Base-by-base conservation (phyloP, 1,139 yeast genomes). In the Saccharomyces hybrid region DNA sequence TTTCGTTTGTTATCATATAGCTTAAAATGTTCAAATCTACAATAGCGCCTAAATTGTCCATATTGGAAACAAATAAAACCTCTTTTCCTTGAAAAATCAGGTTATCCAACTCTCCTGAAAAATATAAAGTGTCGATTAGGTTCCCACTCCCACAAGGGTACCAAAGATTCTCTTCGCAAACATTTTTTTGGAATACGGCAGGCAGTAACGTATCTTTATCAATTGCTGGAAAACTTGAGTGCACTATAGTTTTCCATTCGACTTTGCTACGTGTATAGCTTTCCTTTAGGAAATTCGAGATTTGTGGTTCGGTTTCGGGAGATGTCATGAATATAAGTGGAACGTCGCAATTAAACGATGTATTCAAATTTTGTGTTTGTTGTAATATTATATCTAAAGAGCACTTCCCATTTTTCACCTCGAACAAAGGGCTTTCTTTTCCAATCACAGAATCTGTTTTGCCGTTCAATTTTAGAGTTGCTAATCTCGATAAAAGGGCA, bases 71-170 rank as follows among this genome's bases (percentile, higher is more conserved):
- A 69, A 93, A 95, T 68, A 93, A 3, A 78, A 89, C 78, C 76
- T 93, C 99, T 77, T 95, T 89, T 63, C 99, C 99, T 71, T 88
- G 95, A 53, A 85, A 90, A 93, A 79, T 63, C 93, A 80, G 59
- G 23, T 88, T 84, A 71, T 93, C 99, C 65, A 93, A 80, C 70
- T 93, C 93, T 57, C 99, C 99, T 23, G 96, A 85, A 59, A 88
- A 83, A 59, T 88, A 84, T 70, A 93, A 79, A 30, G 95, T 78
- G 76, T 93, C 99, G 67, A 90, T 93, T 74, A 95, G 78, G 75
- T 93, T 99, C 74, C 99, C 99, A 73, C 93, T 99, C 52, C 99
- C 99, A 27, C 99, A 99, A 53, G 99, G 99, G 73, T 93, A 95
- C 99, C 99, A 93, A 52, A 84, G 75, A 67, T 88, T 95, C 66